Percentiles rank a stretch among this genome's conserved stretches.
Evolutionary conservation across 352 stramenopile species (phyloP).

Genomic region (Globisporangium okanoganense): DNA sequence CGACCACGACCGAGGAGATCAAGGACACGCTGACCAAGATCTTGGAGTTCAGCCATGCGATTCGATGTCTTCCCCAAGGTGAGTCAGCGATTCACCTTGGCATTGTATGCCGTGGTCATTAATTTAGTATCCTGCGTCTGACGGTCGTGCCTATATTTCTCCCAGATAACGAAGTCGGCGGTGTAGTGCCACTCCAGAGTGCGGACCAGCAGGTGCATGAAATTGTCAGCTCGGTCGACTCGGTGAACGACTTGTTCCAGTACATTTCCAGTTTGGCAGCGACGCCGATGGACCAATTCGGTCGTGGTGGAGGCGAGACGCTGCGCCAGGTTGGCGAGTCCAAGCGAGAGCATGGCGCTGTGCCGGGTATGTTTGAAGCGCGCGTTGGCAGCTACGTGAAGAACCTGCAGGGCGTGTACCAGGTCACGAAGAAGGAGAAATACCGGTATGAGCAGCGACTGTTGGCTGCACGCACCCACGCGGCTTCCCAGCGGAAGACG

Average conservation of each 20-base stretch:
- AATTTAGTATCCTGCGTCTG: not conserved
- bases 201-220: constrained; percentile 64
- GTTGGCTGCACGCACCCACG: constrained; percentile 40
- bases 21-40: constrained; percentile 71
- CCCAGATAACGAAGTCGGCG: constrained; percentile 38
- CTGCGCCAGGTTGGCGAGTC: constrained; percentile 19
- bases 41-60: constrained; percentile 51
- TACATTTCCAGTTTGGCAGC: constrained; percentile 69
- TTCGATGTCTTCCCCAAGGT: constrained; percentile 64
- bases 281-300: constrained; percentile 14
- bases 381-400: constrained; percentile 71
- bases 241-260: constrained; percentile 74
- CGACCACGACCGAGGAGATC: constrained; percentile 37
- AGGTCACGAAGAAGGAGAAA: constrained; percentile 81
- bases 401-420: constrained; percentile 65
- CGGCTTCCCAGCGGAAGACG: constrained; percentile 67
- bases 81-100: not conserved
- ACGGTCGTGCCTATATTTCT: not conserved
- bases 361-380: constrained; percentile 55
- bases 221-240: constrained; percentile 73
- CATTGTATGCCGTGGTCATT: no score
- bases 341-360: constrained; percentile 5
- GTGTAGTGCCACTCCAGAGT: constrained; percentile 20
- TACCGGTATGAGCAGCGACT: constrained; percentile 71
- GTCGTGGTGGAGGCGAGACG: not conserved